Evolutionary conservation across 2,329 filamentous ascomycete species (phyloP).

Genomic region (Fusarium domesticum): DNA sequence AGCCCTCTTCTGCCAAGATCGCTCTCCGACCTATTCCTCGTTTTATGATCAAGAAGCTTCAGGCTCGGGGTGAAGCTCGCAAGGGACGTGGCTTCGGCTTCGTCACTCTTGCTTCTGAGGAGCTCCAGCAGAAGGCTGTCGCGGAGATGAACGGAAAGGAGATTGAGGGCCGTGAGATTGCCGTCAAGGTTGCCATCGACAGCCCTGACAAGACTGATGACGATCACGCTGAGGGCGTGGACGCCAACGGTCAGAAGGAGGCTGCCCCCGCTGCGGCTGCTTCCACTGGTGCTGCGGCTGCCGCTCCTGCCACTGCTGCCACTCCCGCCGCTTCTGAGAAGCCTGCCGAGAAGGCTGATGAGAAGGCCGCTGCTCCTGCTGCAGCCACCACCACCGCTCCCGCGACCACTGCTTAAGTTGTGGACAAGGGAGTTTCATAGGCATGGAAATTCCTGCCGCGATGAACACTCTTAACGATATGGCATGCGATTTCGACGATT

Average conservation of each 20-base stretch:
- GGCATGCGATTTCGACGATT: slow-evolving; percentile 40
- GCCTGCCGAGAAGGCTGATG: slow-evolving; percentile 25
- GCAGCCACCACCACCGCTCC: slow-evolving; percentile 27
- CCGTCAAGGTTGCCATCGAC: slow-evolving; percentile 99
- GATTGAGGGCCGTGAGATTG: slow-evolving; percentile 97
- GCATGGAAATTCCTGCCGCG: slow-evolving; percentile 26
- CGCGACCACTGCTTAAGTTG: slow-evolving; percentile 34
- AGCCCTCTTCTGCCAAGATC: slow-evolving; percentile 94
- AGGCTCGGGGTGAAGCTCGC: slow-evolving; percentile 94
- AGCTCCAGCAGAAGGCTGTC: slow-evolving; percentile 96
- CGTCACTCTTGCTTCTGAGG: slow-evolving; percentile 91
- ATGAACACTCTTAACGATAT: slow-evolving; percentile 40
- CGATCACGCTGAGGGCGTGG: slow-evolving; percentile 56
- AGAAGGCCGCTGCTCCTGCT: slow-evolving; percentile 21
- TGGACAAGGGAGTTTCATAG: slow-evolving; percentile 26
- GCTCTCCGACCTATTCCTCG: slow-evolving; percentile 96
- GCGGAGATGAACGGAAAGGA: slow-evolving; percentile 99
- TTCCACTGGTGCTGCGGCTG: slow-evolving; percentile 21
- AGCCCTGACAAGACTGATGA: slow-evolving; percentile 95
- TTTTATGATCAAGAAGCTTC: slow-evolving; percentile 99
- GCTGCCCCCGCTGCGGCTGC: slow-evolving; percentile 30
- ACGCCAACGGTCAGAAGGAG: slow-evolving; percentile 43
- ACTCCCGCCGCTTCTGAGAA: slow-evolving; percentile 26
- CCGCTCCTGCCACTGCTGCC: slow-evolving; percentile 29
- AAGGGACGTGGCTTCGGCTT: slow-evolving; percentile 99